phyloP scores from a whole-genome alignment of 2,329 filamentous ascomycete genomes.

The Colletotrichum trifolii region DNA sequence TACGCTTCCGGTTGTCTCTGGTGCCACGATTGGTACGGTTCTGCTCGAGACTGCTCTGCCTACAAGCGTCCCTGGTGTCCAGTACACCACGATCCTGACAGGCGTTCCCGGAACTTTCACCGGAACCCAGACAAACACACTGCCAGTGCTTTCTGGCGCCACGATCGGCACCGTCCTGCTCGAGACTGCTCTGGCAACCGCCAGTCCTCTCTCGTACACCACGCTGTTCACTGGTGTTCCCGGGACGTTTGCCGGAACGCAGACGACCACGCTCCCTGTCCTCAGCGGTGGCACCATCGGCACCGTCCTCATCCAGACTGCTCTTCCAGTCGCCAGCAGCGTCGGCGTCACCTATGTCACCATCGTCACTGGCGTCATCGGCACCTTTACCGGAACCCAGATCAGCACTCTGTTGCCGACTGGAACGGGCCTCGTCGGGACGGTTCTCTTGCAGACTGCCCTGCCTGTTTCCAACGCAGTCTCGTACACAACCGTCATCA shows the following conservation, averaged over 20 bases:
- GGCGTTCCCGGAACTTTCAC: slow-evolving; percentile 9
- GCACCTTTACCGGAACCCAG: neutral
- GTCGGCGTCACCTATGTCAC: slow-evolving; percentile 1
- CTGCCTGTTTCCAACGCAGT: neutral
- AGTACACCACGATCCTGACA: slow-evolving; percentile 5
- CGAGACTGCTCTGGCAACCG: slow-evolving; percentile 13
- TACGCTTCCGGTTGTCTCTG: neutral
- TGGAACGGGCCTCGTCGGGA: neutral
- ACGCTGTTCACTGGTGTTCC: slow-evolving; percentile 7
- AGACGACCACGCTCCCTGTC: neutral
- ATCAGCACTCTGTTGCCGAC: neutral
- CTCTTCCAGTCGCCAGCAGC: neutral
- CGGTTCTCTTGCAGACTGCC: slow-evolving; percentile 14
- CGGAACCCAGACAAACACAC: slow-evolving; percentile 3
- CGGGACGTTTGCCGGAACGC: slow-evolving; percentile 10
- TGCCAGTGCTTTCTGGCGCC: neutral
- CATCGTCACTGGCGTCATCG: neutral
- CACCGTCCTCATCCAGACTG: slow-evolving; percentile 10
- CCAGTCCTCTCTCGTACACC: neutral
- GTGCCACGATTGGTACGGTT: slow-evolving; percentile 4
- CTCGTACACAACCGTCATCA: slow-evolving; percentile 10
- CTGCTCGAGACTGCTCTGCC: slow-evolving; percentile 18
- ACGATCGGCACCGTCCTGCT: slow-evolving; percentile 12
- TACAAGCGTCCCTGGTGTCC: neutral
- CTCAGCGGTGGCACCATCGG: slow-evolving; percentile 1